A percentile compares a stretch with the other conserved stretches of the same genome.
These are phyloP conservation scores for Saccharomycopsis guyanensis DNA, from an alignment of 805 yeast species.

Conservation along the genomic window DNA sequence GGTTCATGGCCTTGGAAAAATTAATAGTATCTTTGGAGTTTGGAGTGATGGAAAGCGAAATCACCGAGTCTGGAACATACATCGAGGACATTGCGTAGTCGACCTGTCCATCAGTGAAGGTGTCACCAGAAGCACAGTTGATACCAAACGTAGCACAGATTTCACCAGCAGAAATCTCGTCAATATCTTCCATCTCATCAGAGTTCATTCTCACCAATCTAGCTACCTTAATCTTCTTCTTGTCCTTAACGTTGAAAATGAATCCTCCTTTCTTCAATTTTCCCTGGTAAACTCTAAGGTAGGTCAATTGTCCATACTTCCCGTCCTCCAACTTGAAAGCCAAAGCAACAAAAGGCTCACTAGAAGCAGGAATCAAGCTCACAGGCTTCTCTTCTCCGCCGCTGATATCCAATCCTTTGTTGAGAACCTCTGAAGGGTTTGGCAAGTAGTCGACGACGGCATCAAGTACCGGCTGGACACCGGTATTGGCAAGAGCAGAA, in stretches of 20 bases:
- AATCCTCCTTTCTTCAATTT: constrained; percentile 82
- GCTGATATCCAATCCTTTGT: constrained; percentile 76
- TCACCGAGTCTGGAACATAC: constrained; percentile 99
- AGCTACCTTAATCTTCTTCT: constrained; percentile 87
- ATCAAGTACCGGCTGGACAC: constrained; percentile 89
- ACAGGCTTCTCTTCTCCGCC: constrained; percentile 55
- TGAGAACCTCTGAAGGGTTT: constrained; percentile 86
- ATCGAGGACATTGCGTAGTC: constrained; percentile 91
- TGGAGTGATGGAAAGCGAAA: constrained; percentile 85
- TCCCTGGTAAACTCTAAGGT: constrained; percentile 96
- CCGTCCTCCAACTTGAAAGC: constrained; percentile 99
- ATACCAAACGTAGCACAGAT: constrained; percentile 99
- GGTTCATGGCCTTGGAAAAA: constrained; percentile 92
- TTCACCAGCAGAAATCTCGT: constrained; percentile 95
- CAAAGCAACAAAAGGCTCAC: constrained; percentile 83
- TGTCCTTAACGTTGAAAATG: constrained; percentile 83
- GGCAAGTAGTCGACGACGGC: constrained; percentile 76
- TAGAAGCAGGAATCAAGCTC: constrained; percentile 61
- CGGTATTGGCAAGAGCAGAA: constrained; percentile 93
- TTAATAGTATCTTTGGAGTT: constrained; percentile 80
- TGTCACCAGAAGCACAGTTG: constrained; percentile 98
- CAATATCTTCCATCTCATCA: constrained; percentile 97
- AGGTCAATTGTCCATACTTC: constrained; percentile 94
- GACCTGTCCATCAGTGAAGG: constrained; percentile 80
- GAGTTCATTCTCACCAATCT: constrained; percentile 98